Base-by-base conservation (phyloP, 208 protist genomes). In the Leishmania gerbilli region DNA sequence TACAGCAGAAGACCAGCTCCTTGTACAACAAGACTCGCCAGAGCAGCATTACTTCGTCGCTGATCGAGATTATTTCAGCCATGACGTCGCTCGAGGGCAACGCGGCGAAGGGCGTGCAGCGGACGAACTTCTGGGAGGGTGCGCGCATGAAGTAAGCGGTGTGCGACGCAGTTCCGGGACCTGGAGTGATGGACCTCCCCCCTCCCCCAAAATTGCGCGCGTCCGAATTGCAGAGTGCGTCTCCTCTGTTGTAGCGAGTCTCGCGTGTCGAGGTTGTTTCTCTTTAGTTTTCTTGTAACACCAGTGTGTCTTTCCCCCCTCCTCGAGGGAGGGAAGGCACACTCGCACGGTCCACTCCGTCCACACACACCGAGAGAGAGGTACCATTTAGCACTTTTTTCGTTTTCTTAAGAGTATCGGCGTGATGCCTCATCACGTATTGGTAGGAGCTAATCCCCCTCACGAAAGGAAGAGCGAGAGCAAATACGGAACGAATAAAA, bases 21-120 rank as follows among this genome's bases (percentile, higher is more conserved):
- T 76, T 97, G 56, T 98, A 97, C 90, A 98, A 98, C 86, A 98
- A 98, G 88, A 96, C 93, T 31, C 93, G 95, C 34, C 93, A 98
- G 85, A 92, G 89, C 81, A 93, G 90, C 85, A 98, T 98, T 83
- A 98, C 95, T 24, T 93, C 95, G 49, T 92, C 93, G 19, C 88
- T 98, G 31, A 97, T 98, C 72, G 95, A 98, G 84, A 96, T 98
- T 92, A 92, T 98, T 75, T 96, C 92, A 4, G 93, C 95, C 51
- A 97, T 98, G 95, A 96, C 92, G 76, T 95, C 95, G 65, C 84
- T 98, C n/a, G 92, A 95, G 85, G 90, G 95, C 74, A 95, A 88
- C 75, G 71, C 90, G 37, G 90, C 90, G 6, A 96, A 94, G 88
- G 91, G 92, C 27, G 91, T 98, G 55, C 89, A 89, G 86, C 90